Conservation (phyloP, 768 basidiomycete species). For the Lepiota venenata region DNA sequence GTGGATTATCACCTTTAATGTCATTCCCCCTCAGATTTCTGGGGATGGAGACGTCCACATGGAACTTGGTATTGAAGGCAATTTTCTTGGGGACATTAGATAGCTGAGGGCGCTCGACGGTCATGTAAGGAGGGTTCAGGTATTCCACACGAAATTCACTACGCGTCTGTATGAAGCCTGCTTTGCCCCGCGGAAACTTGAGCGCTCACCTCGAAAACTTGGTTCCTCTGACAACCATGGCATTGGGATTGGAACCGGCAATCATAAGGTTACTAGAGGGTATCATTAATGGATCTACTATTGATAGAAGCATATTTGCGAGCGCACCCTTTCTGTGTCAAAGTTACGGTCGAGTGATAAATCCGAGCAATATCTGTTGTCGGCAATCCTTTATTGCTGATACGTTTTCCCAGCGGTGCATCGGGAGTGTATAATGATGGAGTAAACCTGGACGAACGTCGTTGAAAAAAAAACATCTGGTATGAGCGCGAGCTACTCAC, state of each 20-base stretch:
- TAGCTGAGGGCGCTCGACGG: conserved; percentile 28
- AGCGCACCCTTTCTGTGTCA: conserved; percentile 51
- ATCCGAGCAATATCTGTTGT: conserved; percentile 44
- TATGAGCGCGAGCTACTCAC: conserved; percentile 14
- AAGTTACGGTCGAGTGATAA: conserved; percentile 60
- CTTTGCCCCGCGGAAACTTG: too few relatives aligned
- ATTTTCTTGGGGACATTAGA: conserved; percentile 33
- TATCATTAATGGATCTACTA: background rate
- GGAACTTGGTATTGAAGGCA: conserved; percentile 33
- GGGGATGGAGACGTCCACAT: conserved; percentile 29
- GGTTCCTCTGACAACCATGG: conserved; percentile 22
- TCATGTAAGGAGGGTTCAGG: conserved; percentile 40
- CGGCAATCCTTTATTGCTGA: conserved; percentile 45
- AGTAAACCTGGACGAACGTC: conserved; percentile 20
- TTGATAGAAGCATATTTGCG: conserved; percentile 19
- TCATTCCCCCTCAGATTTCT: conserved; percentile 19
- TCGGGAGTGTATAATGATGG: conserved; percentile 48
- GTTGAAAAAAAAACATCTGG: background rate
- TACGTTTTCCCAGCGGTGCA: conserved; percentile 38
- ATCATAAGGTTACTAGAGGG: conserved; percentile 23
- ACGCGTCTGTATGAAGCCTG: background rate
- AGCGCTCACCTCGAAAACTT: conserved; percentile 21
- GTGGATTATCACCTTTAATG: conserved; percentile 26
- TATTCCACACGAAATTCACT: conserved; percentile 42
- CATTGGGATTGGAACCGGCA: conserved; percentile 48